Evolutionary conservation across 495 filamentous ascomycete species (phyloP).

Genomic region (Aspergillus bridgeri): DNA sequence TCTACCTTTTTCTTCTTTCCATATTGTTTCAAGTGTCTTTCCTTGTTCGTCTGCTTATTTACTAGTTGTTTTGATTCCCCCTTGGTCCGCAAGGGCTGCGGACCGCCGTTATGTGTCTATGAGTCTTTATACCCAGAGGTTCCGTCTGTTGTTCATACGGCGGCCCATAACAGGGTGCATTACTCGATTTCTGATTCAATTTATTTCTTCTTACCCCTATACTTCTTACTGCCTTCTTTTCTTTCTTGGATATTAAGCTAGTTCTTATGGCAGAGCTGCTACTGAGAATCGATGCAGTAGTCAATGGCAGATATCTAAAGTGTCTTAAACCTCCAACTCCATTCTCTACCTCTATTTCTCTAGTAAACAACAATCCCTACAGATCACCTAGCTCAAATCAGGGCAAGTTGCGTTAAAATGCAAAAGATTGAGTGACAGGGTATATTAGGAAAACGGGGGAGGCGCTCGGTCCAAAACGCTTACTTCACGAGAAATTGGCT

Average conservation of each 20-base stretch:
- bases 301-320: background rate
- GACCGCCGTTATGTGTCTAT: constrained; percentile 17
- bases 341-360: background rate
- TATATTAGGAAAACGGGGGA: background rate
- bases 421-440: background rate
- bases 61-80: constrained; percentile 9
- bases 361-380: background rate
- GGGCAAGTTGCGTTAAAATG: no score
- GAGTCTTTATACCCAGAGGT: constrained; percentile 22
- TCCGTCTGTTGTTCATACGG: constrained; percentile 2
- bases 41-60: background rate
- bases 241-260: background rate
- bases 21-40: background rate
- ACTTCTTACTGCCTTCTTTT: background rate
- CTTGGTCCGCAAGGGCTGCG: constrained; percentile 7
- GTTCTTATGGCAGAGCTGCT: no score
- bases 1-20: constrained; percentile 8
- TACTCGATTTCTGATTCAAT: background rate
- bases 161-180: background rate
- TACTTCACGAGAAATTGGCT: background rate
- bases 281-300: no score
- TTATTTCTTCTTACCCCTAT: background rate
- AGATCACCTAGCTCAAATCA: no score
- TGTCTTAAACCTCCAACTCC: no score
- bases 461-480: background rate